Evolutionary conservation across 768 basidiomycete genomes (phyloP).

Genomic region (Cyclocybe cylindracea): DNA sequence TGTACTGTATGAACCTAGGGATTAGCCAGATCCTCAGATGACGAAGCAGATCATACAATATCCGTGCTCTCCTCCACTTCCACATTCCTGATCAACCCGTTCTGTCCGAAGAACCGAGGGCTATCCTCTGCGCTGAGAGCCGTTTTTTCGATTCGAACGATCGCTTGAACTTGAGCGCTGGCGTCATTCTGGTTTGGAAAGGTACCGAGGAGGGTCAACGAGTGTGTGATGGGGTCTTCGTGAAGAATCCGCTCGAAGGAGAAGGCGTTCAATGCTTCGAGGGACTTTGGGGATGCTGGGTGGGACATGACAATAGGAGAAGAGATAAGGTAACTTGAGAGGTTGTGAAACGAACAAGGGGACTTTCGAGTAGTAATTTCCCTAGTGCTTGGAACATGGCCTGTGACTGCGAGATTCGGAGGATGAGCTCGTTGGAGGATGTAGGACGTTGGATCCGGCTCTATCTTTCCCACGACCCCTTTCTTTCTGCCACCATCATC

Average conservation of each 20-base stretch:
- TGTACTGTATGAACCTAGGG: slow-evolving; percentile 53
- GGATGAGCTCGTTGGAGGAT: too few relatives aligned
- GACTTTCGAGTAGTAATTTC: too few relatives aligned
- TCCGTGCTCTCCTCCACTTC: slow-evolving; percentile 62
- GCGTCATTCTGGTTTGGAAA: slow-evolving; percentile 36
- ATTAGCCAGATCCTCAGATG: not conserved
- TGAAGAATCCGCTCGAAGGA: slow-evolving; percentile 55
- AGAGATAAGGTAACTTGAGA: too few relatives aligned
- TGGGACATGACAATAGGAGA: slow-evolving; percentile 31
- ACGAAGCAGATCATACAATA: slow-evolving; percentile 47
- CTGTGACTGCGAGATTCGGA: too few relatives aligned
- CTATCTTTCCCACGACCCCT: not conserved
- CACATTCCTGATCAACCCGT: slow-evolving; percentile 41
- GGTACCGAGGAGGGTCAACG: slow-evolving; percentile 68
- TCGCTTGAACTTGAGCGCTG: slow-evolving; percentile 41
- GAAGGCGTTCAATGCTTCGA: slow-evolving; percentile 47
- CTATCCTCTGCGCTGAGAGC: slow-evolving; percentile 52
- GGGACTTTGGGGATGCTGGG: slow-evolving; percentile 29
- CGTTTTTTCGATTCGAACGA: slow-evolving; percentile 80
- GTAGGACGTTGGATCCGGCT: too few relatives aligned
- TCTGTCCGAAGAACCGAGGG: slow-evolving; percentile 34
- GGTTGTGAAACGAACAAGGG: too few relatives aligned
- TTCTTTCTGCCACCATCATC: too few relatives aligned
- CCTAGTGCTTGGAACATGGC: too few relatives aligned
- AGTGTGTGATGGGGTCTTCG: slow-evolving; percentile 64